Percentiles rank a stretch among this genome's conserved stretches.
Conservation (phyloP, 208 protist species). For the Crithidia sp. region DNA sequence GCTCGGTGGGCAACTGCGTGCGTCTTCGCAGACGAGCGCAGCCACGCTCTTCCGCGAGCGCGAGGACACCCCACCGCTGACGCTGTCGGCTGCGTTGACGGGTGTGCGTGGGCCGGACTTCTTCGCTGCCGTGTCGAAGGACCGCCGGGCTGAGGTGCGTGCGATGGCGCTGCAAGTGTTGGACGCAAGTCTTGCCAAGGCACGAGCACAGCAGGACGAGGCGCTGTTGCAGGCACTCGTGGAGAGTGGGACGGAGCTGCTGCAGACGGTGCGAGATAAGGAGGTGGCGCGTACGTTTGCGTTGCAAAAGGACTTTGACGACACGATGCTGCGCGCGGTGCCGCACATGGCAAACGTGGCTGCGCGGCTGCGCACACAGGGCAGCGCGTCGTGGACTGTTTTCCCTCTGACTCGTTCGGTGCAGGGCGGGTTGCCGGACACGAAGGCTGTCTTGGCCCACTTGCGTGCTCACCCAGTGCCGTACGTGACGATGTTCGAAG, state of each 20-base stretch:
- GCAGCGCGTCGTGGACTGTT: conserved; percentile 17
- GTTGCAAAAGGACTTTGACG: conserved; percentile 44
- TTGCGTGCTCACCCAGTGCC: conserved; percentile 14
- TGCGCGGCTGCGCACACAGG: conserved; percentile 37
- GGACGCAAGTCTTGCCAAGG: conserved; percentile 39
- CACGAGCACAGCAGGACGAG: conserved; percentile 21
- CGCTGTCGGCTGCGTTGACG: conserved; percentile 11
- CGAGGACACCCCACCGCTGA: conserved; percentile 35
- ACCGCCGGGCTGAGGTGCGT: conserved; percentile 41
- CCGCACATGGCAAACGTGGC: conserved; percentile 45
- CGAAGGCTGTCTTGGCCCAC: conserved; percentile 20
- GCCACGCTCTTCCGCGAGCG: conserved; percentile 26
- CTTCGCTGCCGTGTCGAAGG: conserved; percentile 75
- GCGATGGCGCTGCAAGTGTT: conserved; percentile 43
- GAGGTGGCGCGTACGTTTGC: conserved; percentile 45
- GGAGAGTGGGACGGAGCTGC: conserved; percentile 73
- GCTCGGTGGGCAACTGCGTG: conserved; percentile 26
- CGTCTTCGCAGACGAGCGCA: neutral
- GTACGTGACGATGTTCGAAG: conserved; percentile 35
- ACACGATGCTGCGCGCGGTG: conserved; percentile 40
- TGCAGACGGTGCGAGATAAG: conserved; percentile 60
- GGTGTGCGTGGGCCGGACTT: conserved; percentile 68
- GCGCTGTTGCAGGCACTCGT: conserved; percentile 50
- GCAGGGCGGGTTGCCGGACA: conserved; percentile 24
- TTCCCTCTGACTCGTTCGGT: conserved; percentile 20